These are phyloP conservation scores for Macaranga tanarius DNA, from an alignment of 441 rosid genomes.

Conservation along the genomic window DNA sequence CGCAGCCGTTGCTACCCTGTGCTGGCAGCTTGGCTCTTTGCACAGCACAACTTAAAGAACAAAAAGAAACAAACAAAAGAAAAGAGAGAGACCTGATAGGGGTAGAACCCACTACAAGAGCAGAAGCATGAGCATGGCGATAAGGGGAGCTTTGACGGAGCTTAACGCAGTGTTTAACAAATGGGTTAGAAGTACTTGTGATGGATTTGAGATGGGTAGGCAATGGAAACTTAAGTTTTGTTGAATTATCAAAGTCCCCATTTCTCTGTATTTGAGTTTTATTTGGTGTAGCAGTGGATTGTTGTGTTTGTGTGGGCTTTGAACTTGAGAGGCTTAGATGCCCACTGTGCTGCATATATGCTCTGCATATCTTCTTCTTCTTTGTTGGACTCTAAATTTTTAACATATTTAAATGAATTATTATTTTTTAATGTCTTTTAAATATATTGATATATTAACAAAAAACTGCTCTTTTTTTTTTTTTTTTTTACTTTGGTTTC, in stretches of 20 bases:
- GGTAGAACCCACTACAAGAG: constrained; percentile 71
- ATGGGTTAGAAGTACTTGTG: constrained; percentile 72
- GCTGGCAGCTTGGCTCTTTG: too few species aligned
- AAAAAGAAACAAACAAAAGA: not conserved
- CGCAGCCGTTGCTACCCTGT: too few species aligned
- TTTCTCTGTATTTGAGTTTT: too few species aligned
- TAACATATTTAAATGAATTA: too few species aligned
- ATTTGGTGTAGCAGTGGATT: constrained; percentile 17
- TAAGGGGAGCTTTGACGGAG: constrained; percentile 75
- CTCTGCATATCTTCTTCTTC: constrained; percentile 32
- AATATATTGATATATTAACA: too few species aligned
- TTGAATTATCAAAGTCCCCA: constrained; percentile 13
- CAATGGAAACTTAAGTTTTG: constrained; percentile 25
- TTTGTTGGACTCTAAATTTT: not conserved
- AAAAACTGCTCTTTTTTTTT: too few species aligned
- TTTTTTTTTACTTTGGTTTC: too few species aligned
- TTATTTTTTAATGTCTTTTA: too few species aligned
- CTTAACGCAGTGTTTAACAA: constrained; percentile 85
- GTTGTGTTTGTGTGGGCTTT: constrained; percentile 24
- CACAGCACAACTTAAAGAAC: too few species aligned
- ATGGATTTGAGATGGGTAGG: constrained; percentile 57
- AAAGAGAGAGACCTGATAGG: constrained; percentile 57
- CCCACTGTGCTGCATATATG: constrained; percentile 23
- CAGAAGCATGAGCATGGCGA: constrained; percentile 72
- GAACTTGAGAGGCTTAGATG: constrained; percentile 14